Evolutionary conservation across 1,284 basidiomycete species (phyloP), one percentile per base, ranked within the genome.

Genomic region (Microbotryomycetes sp.): DNA sequence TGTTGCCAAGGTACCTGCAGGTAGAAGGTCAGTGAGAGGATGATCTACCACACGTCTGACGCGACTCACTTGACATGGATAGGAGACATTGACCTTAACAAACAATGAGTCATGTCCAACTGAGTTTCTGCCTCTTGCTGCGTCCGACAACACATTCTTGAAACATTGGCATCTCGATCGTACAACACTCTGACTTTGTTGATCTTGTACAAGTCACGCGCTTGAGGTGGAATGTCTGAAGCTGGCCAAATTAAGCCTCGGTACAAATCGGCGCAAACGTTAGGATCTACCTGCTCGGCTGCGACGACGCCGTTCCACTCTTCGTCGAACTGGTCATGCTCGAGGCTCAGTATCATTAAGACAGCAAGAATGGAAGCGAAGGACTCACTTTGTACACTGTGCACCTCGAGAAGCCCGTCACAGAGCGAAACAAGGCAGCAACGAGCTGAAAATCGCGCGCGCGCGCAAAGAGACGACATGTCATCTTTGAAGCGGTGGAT

Each of bases 81-180:
- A 2, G 89, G 90, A 70, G 86, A 88, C 89, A 92, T 92, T 1
- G 89, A 88, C 16, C 89, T 83, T 15, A 92, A 78, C 72, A 87
- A 88, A 64, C 85, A 88, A 74, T 92, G 87, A 0, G 89, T 91
- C 89, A 92, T 91, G 73, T 92, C 84, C 64, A 92, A 77, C 2
- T 89, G 89, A 3, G 77, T 77, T 46, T 86, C 81, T 6, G 92
- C 79, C 74, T 92, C 89, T 26, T 81, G 80, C 69, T 80, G 79
- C 58, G 78, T 80, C 53, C 83, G 79, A 50, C 86, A 84, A 15
- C 92, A 84, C 56, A 94, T 79, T 5, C 89, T 81, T 4, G 90
- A 88, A 0, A 88, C 89, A 1, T 83, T 80, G 72, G 87, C 87
- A 36, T 82, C 82, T 19, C 89, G 81, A 71, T 92, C 85, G 74